Percentiles rank a stretch among this genome's conserved stretches.
Evolutionary conservation across 1,139 yeast species (phyloP).

Genomic region (Pichia sp.): DNA sequence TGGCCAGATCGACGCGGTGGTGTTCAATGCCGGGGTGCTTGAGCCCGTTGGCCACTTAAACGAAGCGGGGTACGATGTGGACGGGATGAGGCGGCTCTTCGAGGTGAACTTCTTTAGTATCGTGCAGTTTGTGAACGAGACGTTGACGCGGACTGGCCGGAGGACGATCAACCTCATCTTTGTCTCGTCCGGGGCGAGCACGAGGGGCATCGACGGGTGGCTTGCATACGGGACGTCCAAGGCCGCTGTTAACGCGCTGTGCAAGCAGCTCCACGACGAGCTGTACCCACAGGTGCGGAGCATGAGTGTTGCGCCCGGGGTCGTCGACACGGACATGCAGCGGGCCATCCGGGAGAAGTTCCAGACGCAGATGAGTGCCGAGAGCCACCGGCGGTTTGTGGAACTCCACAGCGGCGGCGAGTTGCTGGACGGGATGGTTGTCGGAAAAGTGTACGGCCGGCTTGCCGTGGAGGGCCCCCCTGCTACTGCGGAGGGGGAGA

Average conservation of each 20-base stretch:
- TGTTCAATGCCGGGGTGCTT: slow-evolving; percentile 85
- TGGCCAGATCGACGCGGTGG: slow-evolving; percentile 63
- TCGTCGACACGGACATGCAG: slow-evolving; percentile 89
- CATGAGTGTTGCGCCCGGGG: slow-evolving; percentile 86
- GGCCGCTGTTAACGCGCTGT: slow-evolving; percentile 80
- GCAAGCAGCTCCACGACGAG: slow-evolving; percentile 61
- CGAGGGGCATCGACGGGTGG: slow-evolving; percentile 65
- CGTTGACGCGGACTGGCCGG: slow-evolving; percentile 44
- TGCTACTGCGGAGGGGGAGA: slow-evolving; percentile 23
- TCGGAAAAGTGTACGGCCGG: slow-evolving; percentile 64
- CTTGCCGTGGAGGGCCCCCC: slow-evolving; percentile 59
- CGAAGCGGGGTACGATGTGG: slow-evolving; percentile 38
- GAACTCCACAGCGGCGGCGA: slow-evolving; percentile 52
- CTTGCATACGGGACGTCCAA: slow-evolving; percentile 87
- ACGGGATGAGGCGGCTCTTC: slow-evolving; percentile 59
- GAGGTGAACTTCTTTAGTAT: slow-evolving; percentile 79
- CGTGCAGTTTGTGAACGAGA: slow-evolving; percentile 52
- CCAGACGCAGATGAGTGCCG: slow-evolving; percentile 53
- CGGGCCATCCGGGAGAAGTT: slow-evolving; percentile 59
- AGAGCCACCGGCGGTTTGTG: slow-evolving; percentile 53
- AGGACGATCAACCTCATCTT: slow-evolving; percentile 58
- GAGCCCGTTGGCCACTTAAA: slow-evolving; percentile 69
- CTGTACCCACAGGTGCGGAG: slow-evolving; percentile 51
- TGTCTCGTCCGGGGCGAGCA: slow-evolving; percentile 85
- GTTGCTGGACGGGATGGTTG: slow-evolving; percentile 61